Percentiles rank a stretch among this genome's conserved stretches.
Conservation (phyloP, 169 alveolate species). For the Plasmodium vivax region DNA sequence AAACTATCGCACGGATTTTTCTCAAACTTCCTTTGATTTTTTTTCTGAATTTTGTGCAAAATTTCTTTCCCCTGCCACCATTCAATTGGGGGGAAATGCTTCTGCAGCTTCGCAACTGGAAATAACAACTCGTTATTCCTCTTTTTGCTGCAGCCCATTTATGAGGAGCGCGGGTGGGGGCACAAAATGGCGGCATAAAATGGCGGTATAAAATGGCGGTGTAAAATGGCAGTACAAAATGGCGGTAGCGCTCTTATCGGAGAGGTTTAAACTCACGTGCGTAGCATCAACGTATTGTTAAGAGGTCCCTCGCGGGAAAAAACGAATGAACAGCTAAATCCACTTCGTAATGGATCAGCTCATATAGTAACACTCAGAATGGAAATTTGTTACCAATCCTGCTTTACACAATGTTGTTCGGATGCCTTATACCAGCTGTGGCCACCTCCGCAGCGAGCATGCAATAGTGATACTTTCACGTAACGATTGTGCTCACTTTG, state of each 20-base stretch:
- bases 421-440: background rate
- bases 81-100: constrained; percentile 64
- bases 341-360: constrained; percentile 3
- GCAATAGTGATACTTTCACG: background rate
- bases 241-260: background rate
- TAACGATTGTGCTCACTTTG: background rate
- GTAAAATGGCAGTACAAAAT: too few species aligned
- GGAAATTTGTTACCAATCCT: background rate
- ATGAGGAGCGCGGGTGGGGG: background rate
- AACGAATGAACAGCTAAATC: background rate
- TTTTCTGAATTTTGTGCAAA: constrained; percentile 70
- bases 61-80: constrained; percentile 77
- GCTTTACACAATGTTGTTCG: background rate
- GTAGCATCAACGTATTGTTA: background rate
- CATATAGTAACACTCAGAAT: background rate
- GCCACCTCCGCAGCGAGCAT: background rate
- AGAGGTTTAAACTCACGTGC: background rate
- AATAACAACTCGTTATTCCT: constrained; percentile 57
- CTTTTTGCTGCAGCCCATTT: constrained; percentile 69
- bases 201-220: too few species aligned
- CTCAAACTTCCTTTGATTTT: constrained; percentile 46
- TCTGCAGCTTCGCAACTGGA: constrained; percentile 67
- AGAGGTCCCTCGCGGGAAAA: background rate
- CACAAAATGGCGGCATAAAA: too few species aligned
- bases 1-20: constrained; percentile 73